Percentiles rank a stretch among this genome's conserved stretches.
phyloP scores from a whole-genome alignment of 345 rosid species.

The Hypericum perforatum region DNA sequence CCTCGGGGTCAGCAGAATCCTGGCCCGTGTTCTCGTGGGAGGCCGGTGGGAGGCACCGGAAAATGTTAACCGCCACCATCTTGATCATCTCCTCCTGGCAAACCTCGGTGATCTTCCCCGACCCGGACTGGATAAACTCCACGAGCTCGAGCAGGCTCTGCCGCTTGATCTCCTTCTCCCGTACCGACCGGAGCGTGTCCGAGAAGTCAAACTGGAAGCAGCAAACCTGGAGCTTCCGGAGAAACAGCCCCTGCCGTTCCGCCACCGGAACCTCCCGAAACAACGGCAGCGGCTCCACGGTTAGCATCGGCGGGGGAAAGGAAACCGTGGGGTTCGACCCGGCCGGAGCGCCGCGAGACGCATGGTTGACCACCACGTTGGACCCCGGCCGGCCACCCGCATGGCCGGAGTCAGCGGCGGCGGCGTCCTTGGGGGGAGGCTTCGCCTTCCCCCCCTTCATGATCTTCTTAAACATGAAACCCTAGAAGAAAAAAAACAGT shows the following conservation, averaged over 20 bases:
- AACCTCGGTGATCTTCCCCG: conserved; percentile 1
- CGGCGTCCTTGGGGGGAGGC: neutral
- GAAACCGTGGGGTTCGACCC: neutral
- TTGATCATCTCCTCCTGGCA: conserved; percentile 9
- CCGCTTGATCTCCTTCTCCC: conserved; percentile 9
- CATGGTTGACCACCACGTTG: conserved; percentile 7
- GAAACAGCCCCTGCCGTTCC: conserved; percentile 7
- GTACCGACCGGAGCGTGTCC: conserved; percentile 4
- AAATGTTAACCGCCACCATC: conserved; percentile 3
- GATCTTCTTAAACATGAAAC: conserved; percentile 8
- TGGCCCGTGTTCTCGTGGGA: conserved; percentile 8
- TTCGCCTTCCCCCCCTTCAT: conserved; percentile 2
- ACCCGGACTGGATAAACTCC: conserved; percentile 8
- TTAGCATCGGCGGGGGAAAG: conserved; percentile 2
- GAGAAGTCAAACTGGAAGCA: conserved; percentile 6
- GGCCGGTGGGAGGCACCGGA: conserved; percentile 2
- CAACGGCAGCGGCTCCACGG: conserved; percentile 6
- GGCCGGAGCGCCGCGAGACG: neutral
- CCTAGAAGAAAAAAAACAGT: neutral
- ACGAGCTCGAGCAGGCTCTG: conserved; percentile 7
- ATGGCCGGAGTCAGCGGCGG: neutral
- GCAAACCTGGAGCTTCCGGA: conserved; percentile 8
- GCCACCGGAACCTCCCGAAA: conserved; percentile 5
- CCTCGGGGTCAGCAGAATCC: conserved; percentile 5
- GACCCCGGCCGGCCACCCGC: neutral